Percentiles rank a stretch among this genome's conserved stretches.
These are phyloP conservation scores for Coniochaeta pulveracea DNA, from an alignment of 2,329 filamentous ascomycete species.

Conservation along the genomic window DNA sequence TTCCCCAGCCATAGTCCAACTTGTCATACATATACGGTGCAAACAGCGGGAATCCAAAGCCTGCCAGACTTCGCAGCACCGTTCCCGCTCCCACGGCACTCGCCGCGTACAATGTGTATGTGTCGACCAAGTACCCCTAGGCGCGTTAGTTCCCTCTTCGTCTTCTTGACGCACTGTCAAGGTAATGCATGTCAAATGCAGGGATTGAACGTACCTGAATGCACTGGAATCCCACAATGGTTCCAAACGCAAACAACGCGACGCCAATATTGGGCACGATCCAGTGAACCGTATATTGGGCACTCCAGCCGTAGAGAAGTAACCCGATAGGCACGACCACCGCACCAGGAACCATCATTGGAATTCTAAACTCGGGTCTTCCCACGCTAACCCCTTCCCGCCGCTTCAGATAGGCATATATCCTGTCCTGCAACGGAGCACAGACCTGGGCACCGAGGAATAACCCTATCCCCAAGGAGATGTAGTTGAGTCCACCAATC, in stretches of 20 bases:
- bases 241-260: slow-evolving; percentile 23
- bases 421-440: slow-evolving; percentile 31
- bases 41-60: slow-evolving; percentile 39
- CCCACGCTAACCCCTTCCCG: slow-evolving; percentile 20
- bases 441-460: slow-evolving; percentile 25
- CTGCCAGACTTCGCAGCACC: slow-evolving; percentile 33
- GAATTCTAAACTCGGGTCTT: slow-evolving; percentile 29
- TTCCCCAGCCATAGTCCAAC: slow-evolving; percentile 30
- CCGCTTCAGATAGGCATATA: slow-evolving; percentile 30
- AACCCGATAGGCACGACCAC: slow-evolving; percentile 30
- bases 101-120: slow-evolving; percentile 32
- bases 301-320: slow-evolving; percentile 33
- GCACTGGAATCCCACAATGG: slow-evolving; percentile 30
- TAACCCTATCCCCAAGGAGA: slow-evolving; percentile 23
- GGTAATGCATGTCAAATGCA: too few relatives aligned
- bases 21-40: slow-evolving; percentile 31
- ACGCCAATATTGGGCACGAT: slow-evolving; percentile 32
- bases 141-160: too few relatives aligned
- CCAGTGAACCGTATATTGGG: slow-evolving; percentile 30
- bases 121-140: slow-evolving; percentile 34
- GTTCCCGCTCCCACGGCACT: slow-evolving; percentile 31
- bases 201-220: slow-evolving; percentile 20
- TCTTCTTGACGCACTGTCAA: too few relatives aligned
- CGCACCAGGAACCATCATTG: slow-evolving; percentile 28
- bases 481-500: slow-evolving; percentile 24